A percentile compares a stretch with the other conserved stretches of the same genome.
Evolutionary conservation across 2,329 filamentous ascomycete species (phyloP).

Genomic region (Cercospora brassicicola): DNA sequence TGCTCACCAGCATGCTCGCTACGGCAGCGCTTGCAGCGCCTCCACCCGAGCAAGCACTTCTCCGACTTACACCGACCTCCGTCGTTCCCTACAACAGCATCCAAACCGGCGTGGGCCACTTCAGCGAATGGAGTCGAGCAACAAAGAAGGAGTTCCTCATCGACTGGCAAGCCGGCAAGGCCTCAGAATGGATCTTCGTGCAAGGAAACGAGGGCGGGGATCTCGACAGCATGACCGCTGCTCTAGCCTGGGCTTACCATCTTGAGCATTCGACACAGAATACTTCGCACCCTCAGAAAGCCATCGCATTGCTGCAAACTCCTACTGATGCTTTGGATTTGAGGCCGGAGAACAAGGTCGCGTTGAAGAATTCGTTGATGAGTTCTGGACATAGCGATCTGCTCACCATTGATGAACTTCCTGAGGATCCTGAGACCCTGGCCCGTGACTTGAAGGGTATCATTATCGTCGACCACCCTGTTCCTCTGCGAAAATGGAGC

Average conservation of each 20-base stretch:
- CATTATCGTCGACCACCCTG: slow-evolving; percentile 49
- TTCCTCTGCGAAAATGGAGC: slow-evolving; percentile 47
- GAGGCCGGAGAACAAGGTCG: slow-evolving; percentile 51
- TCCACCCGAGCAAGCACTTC: slow-evolving; percentile 13
- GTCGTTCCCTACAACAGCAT: slow-evolving; percentile 25
- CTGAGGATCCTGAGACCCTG: slow-evolving; percentile 50
- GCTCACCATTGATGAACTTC: slow-evolving; percentile 51
- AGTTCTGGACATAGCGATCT: slow-evolving; percentile 49
- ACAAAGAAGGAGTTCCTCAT: slow-evolving; percentile 50
- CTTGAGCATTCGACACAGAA: slow-evolving; percentile 48
- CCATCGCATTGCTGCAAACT: slow-evolving; percentile 51
- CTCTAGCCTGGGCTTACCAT: slow-evolving; percentile 52
- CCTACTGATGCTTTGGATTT: slow-evolving; percentile 49
- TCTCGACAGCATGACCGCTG: slow-evolving; percentile 48
- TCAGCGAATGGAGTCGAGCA: slow-evolving; percentile 51
- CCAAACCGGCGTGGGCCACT: slow-evolving; percentile 51
- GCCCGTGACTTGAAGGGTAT: slow-evolving; percentile 48
- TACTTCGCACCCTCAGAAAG: slow-evolving; percentile 46
- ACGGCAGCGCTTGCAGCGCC: slow-evolving; percentile 11
- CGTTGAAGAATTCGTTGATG: slow-evolving; percentile 49
- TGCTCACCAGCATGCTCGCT: slow-evolving; percentile 10
- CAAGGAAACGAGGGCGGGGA: slow-evolving; percentile 51
- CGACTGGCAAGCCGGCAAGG: slow-evolving; percentile 49
- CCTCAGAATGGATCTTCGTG: slow-evolving; percentile 49
- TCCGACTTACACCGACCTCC: slow-evolving; percentile 12